Conservation (phyloP, 306 rosid genomes). For the Gleditsia sinensis region DNA sequence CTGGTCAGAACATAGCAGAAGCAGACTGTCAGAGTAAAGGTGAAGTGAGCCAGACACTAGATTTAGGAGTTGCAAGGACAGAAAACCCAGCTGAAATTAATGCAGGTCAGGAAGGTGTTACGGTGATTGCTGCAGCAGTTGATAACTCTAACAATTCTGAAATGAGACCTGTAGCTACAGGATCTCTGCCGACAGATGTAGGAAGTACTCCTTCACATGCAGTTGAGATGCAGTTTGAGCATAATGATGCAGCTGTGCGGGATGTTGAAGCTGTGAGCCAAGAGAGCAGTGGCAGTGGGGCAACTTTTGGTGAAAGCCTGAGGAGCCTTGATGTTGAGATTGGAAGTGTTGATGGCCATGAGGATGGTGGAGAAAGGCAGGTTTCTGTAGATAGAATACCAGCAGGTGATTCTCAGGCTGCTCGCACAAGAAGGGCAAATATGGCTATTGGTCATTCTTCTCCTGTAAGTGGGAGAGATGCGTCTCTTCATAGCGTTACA, state of each 20-base stretch:
- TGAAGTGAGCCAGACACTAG: conserved; percentile 52
- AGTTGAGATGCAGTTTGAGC: conserved; percentile 92
- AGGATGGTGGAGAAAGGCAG: conserved; percentile 91
- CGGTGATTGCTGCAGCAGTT: conserved; percentile 37
- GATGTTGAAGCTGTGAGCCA: conserved; percentile 99
- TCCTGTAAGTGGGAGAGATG: conserved; percentile 77
- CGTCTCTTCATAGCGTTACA: conserved; percentile 82
- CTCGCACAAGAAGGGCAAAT: conserved; percentile 74
- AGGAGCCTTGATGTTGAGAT: conserved; percentile 98
- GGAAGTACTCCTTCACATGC: conserved; percentile 56
- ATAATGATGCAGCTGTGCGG: conserved; percentile 67
- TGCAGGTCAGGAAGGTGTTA: conserved; percentile 51
- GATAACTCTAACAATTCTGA: conserved; percentile 45
- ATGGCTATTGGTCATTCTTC: conserved; percentile 66
- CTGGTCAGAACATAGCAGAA: conserved; percentile 51
- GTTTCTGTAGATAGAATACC: conserved; percentile 70
- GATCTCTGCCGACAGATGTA: conserved; percentile 52
- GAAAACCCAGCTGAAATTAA: conserved; percentile 56
- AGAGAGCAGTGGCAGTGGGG: conserved; percentile 98
- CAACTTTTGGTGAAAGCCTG: conserved; percentile 96
- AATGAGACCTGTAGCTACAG: conserved; percentile 53
- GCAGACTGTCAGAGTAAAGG: conserved; percentile 51
- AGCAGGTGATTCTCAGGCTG: conserved; percentile 73
- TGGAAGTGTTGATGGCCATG: conserved; percentile 98
- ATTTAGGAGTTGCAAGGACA: conserved; percentile 53